Base-by-base conservation (phyloP, 2,329 filamentous ascomycete genomes). In the Fusarium hostae region DNA sequence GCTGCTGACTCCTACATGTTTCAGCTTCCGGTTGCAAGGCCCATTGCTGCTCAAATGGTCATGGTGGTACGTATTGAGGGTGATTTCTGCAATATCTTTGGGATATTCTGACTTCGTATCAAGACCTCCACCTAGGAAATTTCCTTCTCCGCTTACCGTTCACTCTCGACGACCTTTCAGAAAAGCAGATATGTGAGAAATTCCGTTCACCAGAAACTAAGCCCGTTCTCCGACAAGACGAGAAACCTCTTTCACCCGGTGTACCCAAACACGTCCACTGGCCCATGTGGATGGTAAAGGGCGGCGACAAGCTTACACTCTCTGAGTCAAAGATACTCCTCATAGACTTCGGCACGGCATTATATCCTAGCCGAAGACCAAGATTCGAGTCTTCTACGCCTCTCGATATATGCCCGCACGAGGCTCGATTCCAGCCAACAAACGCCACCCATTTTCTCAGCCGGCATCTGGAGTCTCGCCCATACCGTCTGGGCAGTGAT, bases 391-490 rank as follows among this genome's bases (percentile, higher is more conserved):
- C 78, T 22, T 72, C 75, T 50, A 78, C 77, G 9, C 79, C 79
- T 4, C 73, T 79, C 9, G 68, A 15, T 11, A 66, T 72, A 41
- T 75, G 77, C 11, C 78, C 80, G 15, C 81, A 80, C 1, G 81
- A 82, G 62, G 73, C 66, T 35, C 67, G 72, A 5, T 83, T 84
- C 63, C 77, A 82, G 39, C 76, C 79, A 24, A 69, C n/a, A 63
- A 13, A 75, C 60, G 15, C 76, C 80, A 16, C 72, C 83, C 8
- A 78, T 79, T 3, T 81, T 77, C 41, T 24, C 77, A 26, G 78
- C 80, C 1, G 82, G 84, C 43, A 81, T 83, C n/a, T 84, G 82
- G 82, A 80, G 76, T 11, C 78, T 84, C 15, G 79, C 74, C 0
- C 81, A 76, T 59, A 61, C 77, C 0, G 80, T 83, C 45, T 84